Evolutionary conservation across 2,329 filamentous ascomycete genomes (phyloP).

Genomic region (Colletotrichum kahawae): DNA sequence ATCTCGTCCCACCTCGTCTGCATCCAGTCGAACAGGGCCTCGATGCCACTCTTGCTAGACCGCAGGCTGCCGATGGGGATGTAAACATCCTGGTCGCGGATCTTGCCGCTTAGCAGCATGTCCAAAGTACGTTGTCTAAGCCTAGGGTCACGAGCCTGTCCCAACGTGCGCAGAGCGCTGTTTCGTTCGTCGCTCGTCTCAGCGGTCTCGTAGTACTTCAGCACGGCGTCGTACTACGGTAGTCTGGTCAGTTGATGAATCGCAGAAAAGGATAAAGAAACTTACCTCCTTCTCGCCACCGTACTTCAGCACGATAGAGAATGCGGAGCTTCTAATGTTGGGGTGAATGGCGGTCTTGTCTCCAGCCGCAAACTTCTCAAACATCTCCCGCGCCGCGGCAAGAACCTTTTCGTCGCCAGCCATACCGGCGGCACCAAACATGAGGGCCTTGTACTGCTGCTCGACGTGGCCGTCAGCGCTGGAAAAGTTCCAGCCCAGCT

Average conservation of each 20-base stretch:
- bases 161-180: slow-evolving; percentile 83
- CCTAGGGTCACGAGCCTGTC: slow-evolving; percentile 76
- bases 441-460: slow-evolving; percentile 91
- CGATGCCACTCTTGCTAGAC: slow-evolving; percentile 76
- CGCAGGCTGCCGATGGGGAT: slow-evolving; percentile 83
- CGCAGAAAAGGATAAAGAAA: background rate
- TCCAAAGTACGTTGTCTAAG: slow-evolving; percentile 83
- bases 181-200: slow-evolving; percentile 77
- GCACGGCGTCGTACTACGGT: slow-evolving; percentile 72
- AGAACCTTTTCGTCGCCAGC: slow-evolving; percentile 81
- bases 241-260: background rate
- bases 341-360: slow-evolving; percentile 86
- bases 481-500: slow-evolving; percentile 87
- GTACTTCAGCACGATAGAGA: slow-evolving; percentile 81
- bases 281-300: slow-evolving; percentile 82
- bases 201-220: slow-evolving; percentile 60
- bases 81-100: slow-evolving; percentile 95
- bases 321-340: slow-evolving; percentile 87
- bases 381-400: slow-evolving; percentile 86
- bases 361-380: slow-evolving; percentile 80
- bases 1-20: slow-evolving; percentile 88
- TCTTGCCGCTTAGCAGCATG: slow-evolving; percentile 77
- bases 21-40: slow-evolving; percentile 83
- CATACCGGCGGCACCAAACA: slow-evolving; percentile 85
- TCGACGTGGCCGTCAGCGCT: slow-evolving; percentile 86